Percentiles rank a stretch among this genome's conserved stretches.
Conservation (phyloP, 116 monocot genomes). For the Cymodocea nodosa region DNA sequence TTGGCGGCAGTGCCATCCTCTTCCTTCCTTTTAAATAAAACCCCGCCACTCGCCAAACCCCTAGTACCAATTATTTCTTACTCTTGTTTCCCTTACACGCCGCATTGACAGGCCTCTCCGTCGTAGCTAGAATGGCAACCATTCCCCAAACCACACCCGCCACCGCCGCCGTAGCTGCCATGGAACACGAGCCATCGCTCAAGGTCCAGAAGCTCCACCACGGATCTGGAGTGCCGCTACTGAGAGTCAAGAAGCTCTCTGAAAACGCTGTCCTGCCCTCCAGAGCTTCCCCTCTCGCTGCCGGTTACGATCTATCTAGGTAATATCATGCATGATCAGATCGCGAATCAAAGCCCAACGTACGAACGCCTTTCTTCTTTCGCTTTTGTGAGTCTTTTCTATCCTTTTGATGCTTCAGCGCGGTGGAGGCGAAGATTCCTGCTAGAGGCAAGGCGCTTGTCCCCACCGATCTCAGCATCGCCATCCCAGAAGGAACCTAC, state of each 20-base stretch:
- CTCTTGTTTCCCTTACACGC: too few species aligned
- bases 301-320: conserved; percentile 91
- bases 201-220: conserved; percentile 16
- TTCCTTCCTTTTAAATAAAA: too few species aligned
- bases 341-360: neutral
- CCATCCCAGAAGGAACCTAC: conserved; percentile 62
- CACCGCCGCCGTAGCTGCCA: too few species aligned
- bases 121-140: too few species aligned
- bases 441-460: conserved; percentile 75
- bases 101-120: too few species aligned
- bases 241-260: conserved; percentile 76
- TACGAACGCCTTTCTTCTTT: neutral
- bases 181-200: conserved; percentile 4
- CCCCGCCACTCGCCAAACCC: too few species aligned
- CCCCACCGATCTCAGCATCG: conserved; percentile 88
- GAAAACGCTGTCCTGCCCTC: conserved; percentile 51
- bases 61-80: too few species aligned
- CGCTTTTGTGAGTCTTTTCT: neutral
- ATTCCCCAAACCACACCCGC: too few species aligned
- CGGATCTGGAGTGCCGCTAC: conserved; percentile 14
- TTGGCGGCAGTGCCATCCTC: too few species aligned
- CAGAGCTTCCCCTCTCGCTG: conserved; percentile 47
- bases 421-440: conserved; percentile 34
- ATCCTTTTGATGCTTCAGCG: conserved; percentile 18
- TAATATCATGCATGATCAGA: neutral